Evolutionary conservation across 345 rosid species (phyloP).

Genomic region (Euphorbia tirucalli): DNA sequence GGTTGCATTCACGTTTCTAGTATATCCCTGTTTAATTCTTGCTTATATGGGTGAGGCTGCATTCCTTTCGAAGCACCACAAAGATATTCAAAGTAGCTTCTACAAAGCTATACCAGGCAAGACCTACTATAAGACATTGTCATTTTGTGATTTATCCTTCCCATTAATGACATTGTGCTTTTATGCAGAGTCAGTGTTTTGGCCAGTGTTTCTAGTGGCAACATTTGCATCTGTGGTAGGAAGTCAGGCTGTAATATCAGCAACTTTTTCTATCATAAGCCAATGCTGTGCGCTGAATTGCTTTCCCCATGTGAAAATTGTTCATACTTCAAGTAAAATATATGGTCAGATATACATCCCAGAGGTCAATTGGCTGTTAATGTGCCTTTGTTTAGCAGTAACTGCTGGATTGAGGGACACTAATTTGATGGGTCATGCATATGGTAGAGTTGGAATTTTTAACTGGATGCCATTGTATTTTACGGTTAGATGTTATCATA

Average conservation of each 20-base stretch:
- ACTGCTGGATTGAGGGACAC: slow-evolving; percentile 25
- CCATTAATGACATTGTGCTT: too few relatives aligned
- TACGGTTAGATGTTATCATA: too few relatives aligned
- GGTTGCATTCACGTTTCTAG: slow-evolving; percentile 36
- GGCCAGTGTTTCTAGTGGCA: slow-evolving; percentile 24
- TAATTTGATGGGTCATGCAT: slow-evolving; percentile 23
- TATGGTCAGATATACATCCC: slow-evolving; percentile 31
- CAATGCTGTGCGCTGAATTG: slow-evolving; percentile 25
- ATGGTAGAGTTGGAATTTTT: slow-evolving; percentile 8
- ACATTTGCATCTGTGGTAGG: slow-evolving; percentile 28
- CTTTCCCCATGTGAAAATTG: slow-evolving; percentile 25
- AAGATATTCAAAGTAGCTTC: slow-evolving; percentile 26
- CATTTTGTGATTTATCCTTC: too few relatives aligned
- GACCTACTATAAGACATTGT: slow-evolving; percentile 1
- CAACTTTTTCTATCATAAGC: slow-evolving; percentile 25
- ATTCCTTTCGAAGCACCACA: slow-evolving; percentile 28
- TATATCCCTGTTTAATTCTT: slow-evolving; percentile 28
- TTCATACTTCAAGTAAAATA: slow-evolving; percentile 23
- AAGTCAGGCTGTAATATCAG: slow-evolving; percentile 28
- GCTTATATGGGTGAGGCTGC: slow-evolving; percentile 36
- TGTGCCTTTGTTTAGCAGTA: slow-evolving; percentile 27
- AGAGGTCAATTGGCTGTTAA: slow-evolving; percentile 28
- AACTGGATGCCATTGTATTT: too few relatives aligned
- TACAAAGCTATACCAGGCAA: slow-evolving; percentile 34
- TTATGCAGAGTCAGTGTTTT: slow-evolving; percentile 18